Conservation (phyloP, 768 basidiomycete species). For the Leccinum ochraceum region DNA sequence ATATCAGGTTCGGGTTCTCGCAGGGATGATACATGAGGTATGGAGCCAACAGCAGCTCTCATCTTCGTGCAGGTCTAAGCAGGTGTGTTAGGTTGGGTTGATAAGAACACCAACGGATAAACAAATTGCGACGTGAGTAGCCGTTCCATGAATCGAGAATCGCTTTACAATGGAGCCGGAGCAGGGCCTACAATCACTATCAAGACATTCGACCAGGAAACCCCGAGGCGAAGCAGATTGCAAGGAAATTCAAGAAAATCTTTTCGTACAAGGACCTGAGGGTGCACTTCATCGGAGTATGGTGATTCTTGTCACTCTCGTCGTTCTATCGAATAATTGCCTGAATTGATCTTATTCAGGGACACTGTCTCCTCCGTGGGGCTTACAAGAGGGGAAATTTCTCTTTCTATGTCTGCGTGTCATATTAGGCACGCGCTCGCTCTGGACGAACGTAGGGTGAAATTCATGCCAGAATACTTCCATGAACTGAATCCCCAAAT, state of each 20-base stretch:
- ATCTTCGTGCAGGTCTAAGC: background rate
- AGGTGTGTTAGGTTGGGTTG: background rate
- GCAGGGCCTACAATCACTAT: background rate
- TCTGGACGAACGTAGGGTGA: background rate
- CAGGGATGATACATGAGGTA: background rate
- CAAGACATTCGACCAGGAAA: background rate
- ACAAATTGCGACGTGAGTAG: background rate
- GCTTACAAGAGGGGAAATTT: background rate
- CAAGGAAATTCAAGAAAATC: background rate
- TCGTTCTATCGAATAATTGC: background rate
- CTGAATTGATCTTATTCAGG: background rate
- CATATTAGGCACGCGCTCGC: background rate
- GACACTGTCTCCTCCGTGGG: background rate
- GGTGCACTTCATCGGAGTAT: background rate
- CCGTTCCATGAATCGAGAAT: background rate
- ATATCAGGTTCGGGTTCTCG: background rate
- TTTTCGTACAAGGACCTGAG: background rate
- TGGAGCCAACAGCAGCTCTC: background rate
- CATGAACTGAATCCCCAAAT: background rate
- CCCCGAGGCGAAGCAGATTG: background rate
- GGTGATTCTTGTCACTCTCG: background rate
- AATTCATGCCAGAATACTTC: background rate
- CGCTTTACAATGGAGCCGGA: background rate
- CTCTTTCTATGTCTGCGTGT: background rate
- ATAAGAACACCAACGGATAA: background rate